Evolutionary conservation across 805 yeast genomes (phyloP), one percentile per base, ranked within the genome.

Genomic region (Candida sanyiensis): DNA sequence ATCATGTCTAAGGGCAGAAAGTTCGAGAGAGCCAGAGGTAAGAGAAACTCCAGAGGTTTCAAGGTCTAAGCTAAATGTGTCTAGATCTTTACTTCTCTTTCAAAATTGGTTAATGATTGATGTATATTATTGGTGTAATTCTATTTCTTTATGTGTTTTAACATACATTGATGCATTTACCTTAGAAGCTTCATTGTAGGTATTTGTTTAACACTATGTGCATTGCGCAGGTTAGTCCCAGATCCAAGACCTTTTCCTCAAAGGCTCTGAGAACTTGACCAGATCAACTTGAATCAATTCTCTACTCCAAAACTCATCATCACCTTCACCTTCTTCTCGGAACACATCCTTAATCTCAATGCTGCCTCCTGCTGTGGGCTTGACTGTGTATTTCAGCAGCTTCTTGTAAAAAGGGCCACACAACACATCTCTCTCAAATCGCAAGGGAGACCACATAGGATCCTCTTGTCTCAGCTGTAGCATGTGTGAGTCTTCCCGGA

Each of bases 1-100:
- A 82, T 93, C 72, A 63, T 73, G 66, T 90, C 97, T 52, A 88
- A 77, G 72, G 99, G 99, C 72, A 93, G 97, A 83, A 93, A 93
- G 79, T 93, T 93, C 83, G 98, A 93, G 83, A 88, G 93, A 76
- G 99, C 97, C 65, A 93, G 99, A 86, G 99, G 99, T 83, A 94
- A 83, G 75, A 82, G 99, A 79, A 83, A 78, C 72, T 89, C 97
- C 59, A 88, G 94, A 83, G 99, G 96, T 79, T 93, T 93, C 98
- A 93, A 93, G 85, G 99, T 93, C 76, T 93, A 90, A 87, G 52
- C 48, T 53, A 52, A 35, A 35, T 39, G 29, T 37, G 15, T 20
- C 18, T 39, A 13, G 31, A 17, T 9, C 31, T 40, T 35, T 37
- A 20, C 28, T 37, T 36, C 20, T 26, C 21, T 31, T 33, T 35